A percentile compares a stretch with the other conserved stretches of the same genome.
Conservation (phyloP, 345 rosid genomes). For the Eucalyptus albens region DNA sequence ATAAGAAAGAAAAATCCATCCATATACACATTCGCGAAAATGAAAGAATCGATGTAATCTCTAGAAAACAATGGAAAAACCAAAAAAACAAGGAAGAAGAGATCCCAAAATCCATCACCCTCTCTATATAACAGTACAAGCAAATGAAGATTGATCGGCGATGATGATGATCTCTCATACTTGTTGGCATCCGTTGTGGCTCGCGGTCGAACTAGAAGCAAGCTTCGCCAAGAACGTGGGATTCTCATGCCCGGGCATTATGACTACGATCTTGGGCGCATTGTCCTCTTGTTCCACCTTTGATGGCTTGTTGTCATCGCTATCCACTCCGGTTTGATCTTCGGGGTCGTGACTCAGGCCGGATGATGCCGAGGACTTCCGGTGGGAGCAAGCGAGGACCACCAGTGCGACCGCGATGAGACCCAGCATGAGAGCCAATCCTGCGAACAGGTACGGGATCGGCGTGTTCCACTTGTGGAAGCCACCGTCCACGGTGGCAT, state of each 20-base stretch:
- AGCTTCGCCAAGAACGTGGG: slow-evolving; percentile 45
- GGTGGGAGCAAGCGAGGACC: slow-evolving; percentile 11
- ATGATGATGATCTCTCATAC: not conserved
- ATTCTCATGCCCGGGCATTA: slow-evolving; percentile 45
- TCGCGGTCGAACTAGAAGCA: not conserved
- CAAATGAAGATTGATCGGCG: not conserved
- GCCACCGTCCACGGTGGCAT: not conserved
- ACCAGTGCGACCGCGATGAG: slow-evolving; percentile 3
- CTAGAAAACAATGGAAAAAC: not conserved
- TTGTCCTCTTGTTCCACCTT: not conserved
- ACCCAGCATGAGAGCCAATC: slow-evolving; percentile 2
- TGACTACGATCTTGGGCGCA: slow-evolving; percentile 29
- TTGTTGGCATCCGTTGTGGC: not conserved
- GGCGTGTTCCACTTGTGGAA: slow-evolving; percentile 5
- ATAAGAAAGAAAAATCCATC: not conserved
- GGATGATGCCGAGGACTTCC: not conserved
- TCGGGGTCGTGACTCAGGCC: not conserved
- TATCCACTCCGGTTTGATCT: not conserved
- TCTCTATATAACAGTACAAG: not conserved
- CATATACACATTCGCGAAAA: not conserved
- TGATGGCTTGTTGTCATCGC: not conserved
- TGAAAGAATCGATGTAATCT: not conserved
- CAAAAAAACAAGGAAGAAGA: not conserved
- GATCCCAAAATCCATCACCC: not conserved
- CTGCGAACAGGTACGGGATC: slow-evolving; percentile 4